Evolutionary conservation across 345 rosid species (phyloP).

Genomic region (Barbarea vulgaris): DNA sequence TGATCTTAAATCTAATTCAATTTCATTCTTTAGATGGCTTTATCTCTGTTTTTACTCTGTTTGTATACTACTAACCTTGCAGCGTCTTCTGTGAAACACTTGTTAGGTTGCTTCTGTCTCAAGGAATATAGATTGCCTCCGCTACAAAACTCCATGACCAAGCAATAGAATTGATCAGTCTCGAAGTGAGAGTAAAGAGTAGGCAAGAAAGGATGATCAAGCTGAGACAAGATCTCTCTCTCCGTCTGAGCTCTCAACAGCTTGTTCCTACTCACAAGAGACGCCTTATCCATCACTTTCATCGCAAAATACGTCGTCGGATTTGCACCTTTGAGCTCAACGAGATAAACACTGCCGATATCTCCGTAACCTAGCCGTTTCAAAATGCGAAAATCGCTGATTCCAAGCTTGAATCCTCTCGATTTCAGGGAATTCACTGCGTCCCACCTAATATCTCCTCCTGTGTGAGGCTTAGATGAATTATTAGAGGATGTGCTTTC

Average conservation of each 20-base stretch:
- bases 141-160: constrained; percentile 81
- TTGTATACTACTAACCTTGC: constrained; percentile 58
- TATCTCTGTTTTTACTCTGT: no score
- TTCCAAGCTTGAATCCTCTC: constrained; percentile 41
- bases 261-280: constrained; percentile 66
- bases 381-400: constrained; percentile 60
- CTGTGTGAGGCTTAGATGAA: constrained; percentile 47
- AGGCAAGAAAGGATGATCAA: constrained; percentile 91
- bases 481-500: constrained; percentile 28
- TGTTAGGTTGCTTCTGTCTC: constrained; percentile 66
- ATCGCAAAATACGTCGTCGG: constrained; percentile 66
- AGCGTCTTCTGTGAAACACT: constrained; percentile 67
- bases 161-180: constrained; percentile 69
- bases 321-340: constrained; percentile 55
- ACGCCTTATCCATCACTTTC: constrained; percentile 82
- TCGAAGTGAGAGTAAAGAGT: constrained; percentile 71
- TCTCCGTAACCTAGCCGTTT: constrained; percentile 88
- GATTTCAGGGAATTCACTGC: constrained; percentile 45
- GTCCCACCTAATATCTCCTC: constrained; percentile 58
- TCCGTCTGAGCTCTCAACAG: constrained; percentile 67
- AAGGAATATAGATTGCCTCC: constrained; percentile 87
- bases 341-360: constrained; percentile 86
- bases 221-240: constrained; percentile 63
- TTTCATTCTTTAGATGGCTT: no score
- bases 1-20: no score